Base-by-base conservation (phyloP, 257 asterid species). In the Echium plantagineum region DNA sequence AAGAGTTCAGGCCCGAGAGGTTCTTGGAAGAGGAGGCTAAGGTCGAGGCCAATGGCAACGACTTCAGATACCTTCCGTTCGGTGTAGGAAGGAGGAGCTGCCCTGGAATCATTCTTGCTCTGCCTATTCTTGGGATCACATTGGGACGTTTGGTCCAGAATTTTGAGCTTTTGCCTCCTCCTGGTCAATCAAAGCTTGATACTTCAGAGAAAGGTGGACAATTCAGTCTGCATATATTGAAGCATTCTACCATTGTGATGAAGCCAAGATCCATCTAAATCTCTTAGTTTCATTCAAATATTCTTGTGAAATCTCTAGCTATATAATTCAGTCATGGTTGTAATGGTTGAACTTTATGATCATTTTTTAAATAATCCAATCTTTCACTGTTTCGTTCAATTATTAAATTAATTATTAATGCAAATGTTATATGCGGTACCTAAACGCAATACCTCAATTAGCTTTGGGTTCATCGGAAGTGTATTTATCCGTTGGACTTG, bases 31-130 rank as follows among this genome's bases (percentile, higher is more conserved):
- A 88, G 83, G 96, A 88, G 65, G 63, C 86, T 0, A 80, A 83
- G 21, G 95, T 88, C 4, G 96, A 88, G 60, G 80, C 95, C 30
- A 81, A 58, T 6, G 96, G 96, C 26, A 88, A 88, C 1, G 95
- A 88, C 75, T 83, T 88, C 55, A 58, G 83, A 55, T 88, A 81
- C 61, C 81, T 85, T 21, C 96, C 96, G 0, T 87, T 87, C 10
- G 96, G 96, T 0, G 96, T 76, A 3, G 96, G 96, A 1, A 58
- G 96, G 75, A 81, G 96, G 70, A 87, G 96, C 76, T 87, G 96
- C 78, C 96, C 96, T 0, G 96, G 96, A 21, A 87, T 87, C 4
- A 83, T 87, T 38, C 84, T 87, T 19, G 96, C 94, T 0, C 18
- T 87, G 85, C 96, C 96, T 3, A 79, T 87, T 20, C 83, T 87